Conservation (phyloP, 2,329 filamentous ascomycete genomes). For the Pseudogymnoascus sp. region DNA sequence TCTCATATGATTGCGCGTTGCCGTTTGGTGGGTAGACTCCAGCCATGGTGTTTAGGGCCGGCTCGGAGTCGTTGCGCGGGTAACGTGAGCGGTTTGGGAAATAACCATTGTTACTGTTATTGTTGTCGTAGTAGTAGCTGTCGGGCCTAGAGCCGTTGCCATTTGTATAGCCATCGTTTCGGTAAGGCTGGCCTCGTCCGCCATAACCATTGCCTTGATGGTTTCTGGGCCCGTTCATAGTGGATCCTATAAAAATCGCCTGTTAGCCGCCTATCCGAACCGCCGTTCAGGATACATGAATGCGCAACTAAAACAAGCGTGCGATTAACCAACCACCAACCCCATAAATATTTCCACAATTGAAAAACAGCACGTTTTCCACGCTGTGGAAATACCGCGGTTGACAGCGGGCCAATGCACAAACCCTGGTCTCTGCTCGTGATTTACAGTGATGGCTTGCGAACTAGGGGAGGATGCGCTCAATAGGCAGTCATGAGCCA, state of each 20-base stretch:
- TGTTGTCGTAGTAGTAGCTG: slow-evolving; percentile 35
- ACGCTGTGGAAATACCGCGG: neutral
- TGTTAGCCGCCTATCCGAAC: slow-evolving; percentile 11
- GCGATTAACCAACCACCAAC: neutral
- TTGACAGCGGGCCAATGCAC: neutral
- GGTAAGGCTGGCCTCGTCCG: slow-evolving; percentile 25
- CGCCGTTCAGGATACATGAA: neutral
- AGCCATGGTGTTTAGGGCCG: slow-evolving; percentile 23
- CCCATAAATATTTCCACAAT: slow-evolving; percentile 2
- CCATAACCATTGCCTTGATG: slow-evolving; percentile 28
- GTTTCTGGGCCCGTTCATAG: slow-evolving; percentile 22
- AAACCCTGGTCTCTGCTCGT: neutral
- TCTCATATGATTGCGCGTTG: slow-evolving; percentile 62
- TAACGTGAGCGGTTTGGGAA: slow-evolving; percentile 27
- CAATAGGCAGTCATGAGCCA: neutral
- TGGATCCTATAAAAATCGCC: slow-evolving; percentile 22
- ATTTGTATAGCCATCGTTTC: slow-evolving; percentile 18
- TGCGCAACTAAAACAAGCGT: slow-evolving; percentile 3
- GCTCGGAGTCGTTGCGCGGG: slow-evolving; percentile 27
- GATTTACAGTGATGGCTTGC: neutral
- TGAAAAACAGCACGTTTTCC: neutral
- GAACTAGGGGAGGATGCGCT: neutral
- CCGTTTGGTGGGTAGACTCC: slow-evolving; percentile 23
- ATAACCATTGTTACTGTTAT: slow-evolving; percentile 24
- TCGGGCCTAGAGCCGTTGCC: slow-evolving; percentile 32